Base-by-base conservation (phyloP, 2,329 filamentous ascomycete species). In the Samsoniella hepiali region DNA sequence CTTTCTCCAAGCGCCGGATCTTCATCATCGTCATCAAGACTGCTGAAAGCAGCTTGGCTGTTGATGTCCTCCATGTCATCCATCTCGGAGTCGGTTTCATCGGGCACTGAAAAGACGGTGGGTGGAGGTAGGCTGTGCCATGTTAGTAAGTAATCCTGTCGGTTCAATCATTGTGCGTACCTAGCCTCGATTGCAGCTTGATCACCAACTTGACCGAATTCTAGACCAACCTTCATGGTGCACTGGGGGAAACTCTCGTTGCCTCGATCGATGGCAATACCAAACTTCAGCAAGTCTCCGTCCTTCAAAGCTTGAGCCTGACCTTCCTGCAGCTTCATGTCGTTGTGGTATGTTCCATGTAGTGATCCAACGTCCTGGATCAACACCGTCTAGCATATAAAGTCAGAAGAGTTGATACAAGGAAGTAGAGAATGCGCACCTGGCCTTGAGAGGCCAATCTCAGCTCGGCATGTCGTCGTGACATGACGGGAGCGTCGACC, bases 401-500 rank as follows among this genome's bases (percentile, higher is more conserved):
- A 74, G 70, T 73, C 65, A 73, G 67, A 40, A 47, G 13, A 60
- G 17, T 2, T 58, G 2, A 15, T 34, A 38, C 42, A 50, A 53
- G 53, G 15, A 40, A 61, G 54, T 40, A 34, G 56, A 49, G 27
- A 27, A 15, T 36, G 62, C 75, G 64, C 74, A 84, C 84, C 72
- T 81, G 77, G 7, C 72, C 69, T 2, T 78, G 72, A 10, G 78
- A 68, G 56, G 82, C 75, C 5, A 82, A 77, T 17, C 70, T 67
- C 5, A 88, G 70, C 50, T 82, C 74, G 17, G 89, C 90, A 74
- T 92, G 89, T 11, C 84, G 72, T 51, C 89, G 81, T 31, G 88
- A 91, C 79, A 92, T 88, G 42, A 91, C 88, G 0, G 88, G 85
- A 63, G 85, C 89, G 67, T 91, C 84, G 64, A 91, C 89, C 81